phyloP scores from a whole-genome alignment of 2,329 filamentous ascomycete genomes.

The Tolypocladium guangdongense region DNA sequence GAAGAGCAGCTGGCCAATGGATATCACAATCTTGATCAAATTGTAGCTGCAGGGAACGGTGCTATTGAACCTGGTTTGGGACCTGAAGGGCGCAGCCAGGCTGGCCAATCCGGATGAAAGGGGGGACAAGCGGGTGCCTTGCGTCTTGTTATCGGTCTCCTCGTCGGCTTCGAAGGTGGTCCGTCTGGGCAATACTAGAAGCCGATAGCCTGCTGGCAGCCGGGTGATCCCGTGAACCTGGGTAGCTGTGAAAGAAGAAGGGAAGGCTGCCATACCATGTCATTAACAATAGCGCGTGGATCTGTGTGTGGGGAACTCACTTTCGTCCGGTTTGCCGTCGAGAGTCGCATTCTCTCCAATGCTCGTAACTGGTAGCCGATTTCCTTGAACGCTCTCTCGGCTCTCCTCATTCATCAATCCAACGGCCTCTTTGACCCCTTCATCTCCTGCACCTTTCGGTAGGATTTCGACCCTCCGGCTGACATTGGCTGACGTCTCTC shows the following conservation, averaged over 20 bases:
- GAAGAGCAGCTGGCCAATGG: conserved; percentile 3
- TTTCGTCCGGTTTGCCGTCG: neutral
- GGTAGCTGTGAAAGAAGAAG: neutral
- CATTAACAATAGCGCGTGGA: neutral
- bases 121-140: neutral
- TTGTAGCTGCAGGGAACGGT: conserved; percentile 1
- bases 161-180: neutral
- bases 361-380: too few species aligned
- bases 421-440: too few species aligned
- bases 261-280: neutral
- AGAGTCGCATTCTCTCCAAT: neutral
- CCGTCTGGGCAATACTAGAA: neutral
- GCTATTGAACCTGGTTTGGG: neutral
- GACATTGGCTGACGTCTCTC: neutral
- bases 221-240: neutral
- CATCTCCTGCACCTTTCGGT: too few species aligned
- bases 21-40: conserved; percentile 1
- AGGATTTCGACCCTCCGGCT: too few species aligned
- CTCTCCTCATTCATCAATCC: too few species aligned
- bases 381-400: too few species aligned
- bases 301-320: neutral
- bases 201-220: conserved; percentile 1
- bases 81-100: neutral
- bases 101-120: neutral
- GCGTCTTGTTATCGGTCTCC: neutral